These are phyloP conservation scores for Camellia lanceoleosa DNA, from an alignment of 148 eudicot species.

Conservation along the genomic window DNA sequence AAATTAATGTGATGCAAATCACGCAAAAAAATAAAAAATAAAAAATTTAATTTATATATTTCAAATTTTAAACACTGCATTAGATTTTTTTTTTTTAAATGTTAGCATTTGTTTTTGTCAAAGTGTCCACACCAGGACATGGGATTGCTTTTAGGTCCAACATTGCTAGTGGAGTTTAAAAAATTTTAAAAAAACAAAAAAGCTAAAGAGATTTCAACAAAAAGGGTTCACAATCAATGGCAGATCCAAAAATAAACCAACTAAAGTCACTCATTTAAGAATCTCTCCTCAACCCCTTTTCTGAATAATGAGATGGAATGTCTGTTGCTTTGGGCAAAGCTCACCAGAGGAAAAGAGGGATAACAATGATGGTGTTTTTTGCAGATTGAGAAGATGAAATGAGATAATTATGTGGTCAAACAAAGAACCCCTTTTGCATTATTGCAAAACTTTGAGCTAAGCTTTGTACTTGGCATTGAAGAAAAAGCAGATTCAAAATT, in stretches of 20 bases:
- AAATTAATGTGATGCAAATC: no score
- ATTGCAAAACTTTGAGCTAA: constrained; percentile 21
- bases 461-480: not conserved
- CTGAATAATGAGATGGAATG: constrained; percentile 34
- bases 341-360: constrained; percentile 8
- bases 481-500: not conserved
- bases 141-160: constrained; percentile 10
- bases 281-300: constrained; percentile 22
- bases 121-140: constrained; percentile 23
- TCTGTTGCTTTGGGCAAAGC: constrained; percentile 37
- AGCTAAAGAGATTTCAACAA: constrained; percentile 15
- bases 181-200: not conserved
- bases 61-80: no score
- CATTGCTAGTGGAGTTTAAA: constrained; percentile 5
- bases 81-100: no score
- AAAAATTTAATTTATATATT: no score
- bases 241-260: constrained; percentile 22
- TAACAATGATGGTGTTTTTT: constrained; percentile 28
- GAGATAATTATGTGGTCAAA: constrained; percentile 29
- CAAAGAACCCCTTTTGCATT: constrained; percentile 28
- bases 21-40: no score
- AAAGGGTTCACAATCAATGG: not conserved
- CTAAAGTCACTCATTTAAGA: constrained; percentile 9
- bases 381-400: constrained; percentile 21
- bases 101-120: not conserved